Conservation (phyloP, 148 eudicot genomes). For the Rhododendron williamsianum region DNA sequence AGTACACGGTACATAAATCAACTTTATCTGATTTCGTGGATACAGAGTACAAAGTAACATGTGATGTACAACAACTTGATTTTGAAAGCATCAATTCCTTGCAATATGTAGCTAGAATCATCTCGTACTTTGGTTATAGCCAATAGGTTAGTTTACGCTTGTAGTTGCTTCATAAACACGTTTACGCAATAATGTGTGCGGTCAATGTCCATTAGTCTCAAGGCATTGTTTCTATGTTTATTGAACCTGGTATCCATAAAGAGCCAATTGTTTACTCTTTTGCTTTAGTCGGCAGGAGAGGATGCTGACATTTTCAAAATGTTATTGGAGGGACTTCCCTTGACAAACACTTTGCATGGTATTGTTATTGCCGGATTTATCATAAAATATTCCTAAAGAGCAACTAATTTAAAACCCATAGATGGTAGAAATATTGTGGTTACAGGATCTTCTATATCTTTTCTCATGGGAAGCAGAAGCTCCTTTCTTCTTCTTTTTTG, state of each 20-base stretch:
- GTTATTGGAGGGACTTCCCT: not conserved
- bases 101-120: not conserved
- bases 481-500: not conserved
- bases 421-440: not conserved
- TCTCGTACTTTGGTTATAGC: not conserved
- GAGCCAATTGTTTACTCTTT: not conserved
- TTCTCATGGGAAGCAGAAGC: not conserved
- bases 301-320: not conserved
- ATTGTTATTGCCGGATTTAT: not conserved
- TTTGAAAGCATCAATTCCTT: not conserved
- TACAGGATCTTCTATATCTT: not conserved
- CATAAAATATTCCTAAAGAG: not conserved
- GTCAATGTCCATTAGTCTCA: not conserved
- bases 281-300: not conserved
- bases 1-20: slow-evolving; percentile 64
- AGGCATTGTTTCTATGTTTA: not conserved
- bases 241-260: not conserved
- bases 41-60: not conserved
- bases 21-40: not conserved
- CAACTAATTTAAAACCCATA: not conserved
- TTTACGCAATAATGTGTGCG: not conserved
- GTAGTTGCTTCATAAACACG: not conserved
- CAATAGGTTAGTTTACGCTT: not conserved
- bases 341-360: not conserved
- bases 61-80: not conserved